Evolutionary conservation across 2,329 filamentous ascomycete genomes (phyloP).

Genomic region (Fusarium lateritium): DNA sequence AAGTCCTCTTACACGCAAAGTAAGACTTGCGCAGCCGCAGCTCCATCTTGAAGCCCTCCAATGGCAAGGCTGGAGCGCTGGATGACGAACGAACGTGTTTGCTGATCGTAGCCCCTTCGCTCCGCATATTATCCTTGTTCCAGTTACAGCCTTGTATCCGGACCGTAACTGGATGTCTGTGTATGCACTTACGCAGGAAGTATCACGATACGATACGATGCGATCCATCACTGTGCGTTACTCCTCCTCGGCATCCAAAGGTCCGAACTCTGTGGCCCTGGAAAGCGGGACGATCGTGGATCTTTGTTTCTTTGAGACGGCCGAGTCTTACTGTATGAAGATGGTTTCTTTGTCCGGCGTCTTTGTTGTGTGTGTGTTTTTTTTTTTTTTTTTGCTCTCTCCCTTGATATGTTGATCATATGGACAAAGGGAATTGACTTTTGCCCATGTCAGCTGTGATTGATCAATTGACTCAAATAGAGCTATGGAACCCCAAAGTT

Average conservation of each 20-base stretch:
- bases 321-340: constrained; percentile 11
- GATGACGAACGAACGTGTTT: constrained; percentile 38
- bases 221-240: constrained; percentile 10
- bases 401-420: constrained; percentile 17
- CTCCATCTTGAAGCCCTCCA: constrained; percentile 20
- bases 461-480: constrained; percentile 28
- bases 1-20: constrained; percentile 30
- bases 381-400: constrained; percentile 1
- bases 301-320: constrained; percentile 28
- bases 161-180: background rate
- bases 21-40: constrained; percentile 9
- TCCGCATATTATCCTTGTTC: constrained; percentile 38
- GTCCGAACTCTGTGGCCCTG: constrained; percentile 25
- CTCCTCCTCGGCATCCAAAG: constrained; percentile 30
- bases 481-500: constrained; percentile 19
- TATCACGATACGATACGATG: constrained; percentile 10
- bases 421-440: constrained; percentile 36
- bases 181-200: constrained; percentile 1
- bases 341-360: constrained; percentile 20
- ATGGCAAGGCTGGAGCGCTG: constrained; percentile 20
- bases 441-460: constrained; percentile 23
- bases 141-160: constrained; percentile 11
- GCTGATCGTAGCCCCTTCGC: constrained; percentile 28
- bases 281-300: constrained; percentile 16
- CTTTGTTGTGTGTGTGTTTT: constrained; percentile 1